phyloP scores from a whole-genome alignment of 768 basidiomycete species.

The Kwoniella dejecticola region DNA sequence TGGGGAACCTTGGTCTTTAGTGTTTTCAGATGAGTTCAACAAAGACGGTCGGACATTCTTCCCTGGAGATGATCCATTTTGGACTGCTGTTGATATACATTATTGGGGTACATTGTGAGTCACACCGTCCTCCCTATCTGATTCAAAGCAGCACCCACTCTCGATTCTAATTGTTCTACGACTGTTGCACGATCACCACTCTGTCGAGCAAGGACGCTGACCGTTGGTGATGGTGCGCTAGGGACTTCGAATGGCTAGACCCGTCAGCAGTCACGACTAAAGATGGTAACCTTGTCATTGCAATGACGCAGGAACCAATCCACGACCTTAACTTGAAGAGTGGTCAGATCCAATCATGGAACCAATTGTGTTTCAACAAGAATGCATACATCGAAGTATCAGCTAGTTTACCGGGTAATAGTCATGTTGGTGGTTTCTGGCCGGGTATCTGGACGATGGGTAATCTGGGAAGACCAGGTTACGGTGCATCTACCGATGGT shows the following conservation, averaged over 20 bases:
- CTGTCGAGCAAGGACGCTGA: too few relatives aligned
- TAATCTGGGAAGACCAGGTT: constrained; percentile 83
- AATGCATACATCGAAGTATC: constrained; percentile 71
- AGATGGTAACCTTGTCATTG: constrained; percentile 74
- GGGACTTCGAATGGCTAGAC: constrained; percentile 77
- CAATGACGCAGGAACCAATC: constrained; percentile 65
- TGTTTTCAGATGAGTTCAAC: constrained; percentile 90
- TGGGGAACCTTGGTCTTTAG: constrained; percentile 64
- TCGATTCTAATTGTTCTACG: background rate
- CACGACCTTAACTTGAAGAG: constrained; percentile 69
- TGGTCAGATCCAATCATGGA: constrained; percentile 59
- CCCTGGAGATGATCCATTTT: constrained; percentile 76
- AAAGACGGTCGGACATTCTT: constrained; percentile 76
- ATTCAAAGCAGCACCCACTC: background rate
- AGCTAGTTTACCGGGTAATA: constrained; percentile 54
- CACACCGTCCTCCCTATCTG: background rate
- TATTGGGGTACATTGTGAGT: constrained; percentile 54
- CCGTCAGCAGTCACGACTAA: constrained; percentile 70
- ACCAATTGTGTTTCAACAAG: constrained; percentile 93
- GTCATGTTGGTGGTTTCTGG: constrained; percentile 57
- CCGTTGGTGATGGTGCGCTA: too few relatives aligned
- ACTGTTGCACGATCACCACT: too few relatives aligned
- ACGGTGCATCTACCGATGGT: constrained; percentile 82
- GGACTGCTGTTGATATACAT: constrained; percentile 57
- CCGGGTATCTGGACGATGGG: constrained; percentile 66